Percentiles rank a stretch among this genome's conserved stretches.
Evolutionary conservation across 305 asterid genomes (phyloP).

Genomic region (Vinca major): DNA sequence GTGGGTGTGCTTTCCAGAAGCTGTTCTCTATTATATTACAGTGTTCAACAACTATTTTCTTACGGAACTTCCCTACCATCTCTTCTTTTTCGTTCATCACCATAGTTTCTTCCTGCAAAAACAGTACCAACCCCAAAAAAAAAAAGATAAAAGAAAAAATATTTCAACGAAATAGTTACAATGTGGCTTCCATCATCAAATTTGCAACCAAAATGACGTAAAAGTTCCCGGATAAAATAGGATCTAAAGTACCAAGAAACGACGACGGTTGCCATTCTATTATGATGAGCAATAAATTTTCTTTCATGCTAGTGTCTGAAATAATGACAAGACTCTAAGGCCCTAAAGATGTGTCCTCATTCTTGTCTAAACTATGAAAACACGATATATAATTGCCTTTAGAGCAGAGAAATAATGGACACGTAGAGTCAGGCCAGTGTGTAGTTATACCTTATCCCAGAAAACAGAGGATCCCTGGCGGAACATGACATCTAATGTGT

Average conservation of each 20-base stretch:
- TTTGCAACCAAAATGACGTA: neutral
- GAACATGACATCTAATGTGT: constrained; percentile 43
- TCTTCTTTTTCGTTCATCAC: constrained; percentile 19
- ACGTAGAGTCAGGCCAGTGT: neutral
- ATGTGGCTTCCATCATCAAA: neutral
- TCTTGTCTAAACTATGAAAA: neutral
- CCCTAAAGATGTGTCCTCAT: too few species aligned
- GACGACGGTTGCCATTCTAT: too few species aligned
- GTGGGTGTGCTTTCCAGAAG: constrained; percentile 63
- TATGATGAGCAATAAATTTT: neutral
- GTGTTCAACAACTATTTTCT: constrained; percentile 41
- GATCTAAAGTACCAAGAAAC: neutral
- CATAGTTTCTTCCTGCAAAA: constrained; percentile 33
- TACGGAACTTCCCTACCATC: constrained; percentile 28
- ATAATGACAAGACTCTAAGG: neutral
- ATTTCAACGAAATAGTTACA: neutral
- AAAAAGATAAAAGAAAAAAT: neutral
- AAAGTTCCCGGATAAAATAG: neutral
- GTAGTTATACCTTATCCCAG: constrained; percentile 46
- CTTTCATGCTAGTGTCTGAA: neutral
- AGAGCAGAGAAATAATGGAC: neutral
- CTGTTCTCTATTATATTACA: constrained; percentile 54
- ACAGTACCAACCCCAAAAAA: neutral
- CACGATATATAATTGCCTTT: neutral
- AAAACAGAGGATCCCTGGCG: constrained; percentile 67